A percentile compares a stretch with the other conserved stretches of the same genome.
Evolutionary conservation across 2,329 filamentous ascomycete species (phyloP).

Genomic region (Rutstroemia sydowiana): DNA sequence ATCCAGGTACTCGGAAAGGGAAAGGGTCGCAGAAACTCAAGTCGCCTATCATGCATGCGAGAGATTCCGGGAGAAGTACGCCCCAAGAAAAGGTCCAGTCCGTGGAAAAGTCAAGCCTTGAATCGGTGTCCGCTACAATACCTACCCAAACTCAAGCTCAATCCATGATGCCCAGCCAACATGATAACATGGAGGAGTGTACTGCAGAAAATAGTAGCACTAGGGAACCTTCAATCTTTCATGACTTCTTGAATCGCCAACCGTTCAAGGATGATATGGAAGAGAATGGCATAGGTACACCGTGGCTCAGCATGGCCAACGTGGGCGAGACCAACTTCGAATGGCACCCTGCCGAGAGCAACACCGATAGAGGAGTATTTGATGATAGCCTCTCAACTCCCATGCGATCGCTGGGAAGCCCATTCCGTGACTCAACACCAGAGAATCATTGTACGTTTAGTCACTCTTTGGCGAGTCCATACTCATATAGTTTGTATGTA

Average conservation of each 20-base stretch:
- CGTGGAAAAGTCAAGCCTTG: neutral
- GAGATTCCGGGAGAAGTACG: neutral
- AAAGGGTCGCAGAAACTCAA: neutral
- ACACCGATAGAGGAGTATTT: neutral
- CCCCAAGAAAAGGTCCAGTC: neutral
- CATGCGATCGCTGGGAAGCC: neutral
- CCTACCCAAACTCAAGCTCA: neutral
- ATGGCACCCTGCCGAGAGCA: neutral
- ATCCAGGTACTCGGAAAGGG: neutral
- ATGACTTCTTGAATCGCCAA: neutral
- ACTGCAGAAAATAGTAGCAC: neutral
- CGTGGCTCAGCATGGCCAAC: neutral
- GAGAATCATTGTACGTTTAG: neutral
- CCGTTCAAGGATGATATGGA: neutral
- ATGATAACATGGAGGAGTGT: neutral
- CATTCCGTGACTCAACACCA: neutral
- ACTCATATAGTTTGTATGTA: neutral
- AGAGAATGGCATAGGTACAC: neutral
- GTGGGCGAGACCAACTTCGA: neutral
- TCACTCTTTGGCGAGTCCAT: neutral
- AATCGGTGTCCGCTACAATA: neutral
- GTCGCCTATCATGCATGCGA: neutral
- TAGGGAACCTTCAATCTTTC: neutral
- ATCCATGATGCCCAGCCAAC: neutral
- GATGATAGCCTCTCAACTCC: neutral